Evolutionary conservation across 176 grass and related monocot species (phyloP), one percentile per base, ranked within the genome.

Genomic region (Neostapfia colusana): DNA sequence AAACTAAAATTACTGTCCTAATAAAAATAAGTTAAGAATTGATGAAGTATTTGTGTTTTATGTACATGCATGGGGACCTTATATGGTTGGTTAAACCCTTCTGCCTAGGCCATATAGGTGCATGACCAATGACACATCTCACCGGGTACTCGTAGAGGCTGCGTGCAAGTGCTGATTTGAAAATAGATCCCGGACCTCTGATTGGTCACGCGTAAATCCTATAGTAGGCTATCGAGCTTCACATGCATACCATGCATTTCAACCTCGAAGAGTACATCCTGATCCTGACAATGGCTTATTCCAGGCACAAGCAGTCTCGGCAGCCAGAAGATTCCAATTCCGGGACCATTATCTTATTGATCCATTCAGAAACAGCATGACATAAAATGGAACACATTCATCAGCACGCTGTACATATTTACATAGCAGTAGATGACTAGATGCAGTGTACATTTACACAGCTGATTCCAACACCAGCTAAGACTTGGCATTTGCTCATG

Each of bases 351-450:
- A 14, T 1, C 23, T 75, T 45, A 18, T 6, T 3, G 12, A 45
- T 42, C 12, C 35, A 74, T 41, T 59, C 37, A 59, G n/a, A 74
- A 59, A 27, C 72, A 74, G 4, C 8, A 36, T 12, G 11, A 18
- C 12, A 38, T 11, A 66, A 45, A 45, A 45, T 10, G 45, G 20
- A 23, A 53, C 35, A 51, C 2, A 6, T 16, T 67, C 10, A 35
- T 8, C 14, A 9, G 24, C 7, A 63, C n/a, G 15, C 26, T 36
- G 13, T 15, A 77, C 31, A 59, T 72, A 59, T 66, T 20, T 78
- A 82, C 85, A 78, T 72, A 64, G 25, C 73, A 46, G 27, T n/a
- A n/a, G n/a, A n/a, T n/a, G n/a, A n/a, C n/a, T 21, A 17, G 37
- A 81, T 48, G 28, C 5, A 10, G 66, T 39, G 43, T 20, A 67